These are phyloP conservation scores for Orychophragmus violaceus DNA, from an alignment of 345 rosid genomes.

Conservation along the genomic window DNA sequence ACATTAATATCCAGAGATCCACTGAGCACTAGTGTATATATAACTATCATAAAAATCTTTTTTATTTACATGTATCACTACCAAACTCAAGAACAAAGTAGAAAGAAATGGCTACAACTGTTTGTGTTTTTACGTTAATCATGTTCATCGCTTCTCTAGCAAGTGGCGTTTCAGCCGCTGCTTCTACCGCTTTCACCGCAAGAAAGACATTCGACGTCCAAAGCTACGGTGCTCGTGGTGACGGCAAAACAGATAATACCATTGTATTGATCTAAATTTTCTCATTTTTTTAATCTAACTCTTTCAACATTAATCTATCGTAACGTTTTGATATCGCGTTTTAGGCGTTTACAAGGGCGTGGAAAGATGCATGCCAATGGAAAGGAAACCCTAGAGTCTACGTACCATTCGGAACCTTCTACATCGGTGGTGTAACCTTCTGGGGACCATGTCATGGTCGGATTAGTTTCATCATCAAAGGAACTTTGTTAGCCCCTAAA, in stretches of 20 bases:
- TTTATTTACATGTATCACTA: not conserved
- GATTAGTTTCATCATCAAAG: slow-evolving; percentile 27
- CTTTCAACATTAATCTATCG: not conserved
- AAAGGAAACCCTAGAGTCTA: slow-evolving; percentile 20
- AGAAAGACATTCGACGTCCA: slow-evolving; percentile 22
- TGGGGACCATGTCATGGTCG: slow-evolving; percentile 20
- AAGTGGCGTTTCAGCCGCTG: slow-evolving; percentile 1
- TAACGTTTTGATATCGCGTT: not conserved
- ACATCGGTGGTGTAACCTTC: slow-evolving; percentile 17
- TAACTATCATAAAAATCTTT: not conserved
- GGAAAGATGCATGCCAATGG: slow-evolving; percentile 29
- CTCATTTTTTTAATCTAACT: not conserved
- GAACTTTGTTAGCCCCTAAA: slow-evolving; percentile 29
- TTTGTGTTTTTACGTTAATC: not conserved
- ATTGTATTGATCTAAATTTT: slow-evolving; percentile 6
- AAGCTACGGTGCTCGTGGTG: slow-evolving; percentile 30
- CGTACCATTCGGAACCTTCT: slow-evolving; percentile 22
- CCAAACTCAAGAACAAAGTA: not conserved
- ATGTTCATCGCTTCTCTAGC: not conserved
- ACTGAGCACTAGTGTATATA: not conserved
- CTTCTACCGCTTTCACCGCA: not conserved
- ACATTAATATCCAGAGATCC: not conserved
- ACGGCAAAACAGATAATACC: slow-evolving; percentile 32
- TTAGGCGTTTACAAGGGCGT: slow-evolving; percentile 29
- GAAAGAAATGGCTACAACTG: slow-evolving; percentile 2